Conservation (phyloP, 345 rosid species). For the Angophora floribunda region DNA sequence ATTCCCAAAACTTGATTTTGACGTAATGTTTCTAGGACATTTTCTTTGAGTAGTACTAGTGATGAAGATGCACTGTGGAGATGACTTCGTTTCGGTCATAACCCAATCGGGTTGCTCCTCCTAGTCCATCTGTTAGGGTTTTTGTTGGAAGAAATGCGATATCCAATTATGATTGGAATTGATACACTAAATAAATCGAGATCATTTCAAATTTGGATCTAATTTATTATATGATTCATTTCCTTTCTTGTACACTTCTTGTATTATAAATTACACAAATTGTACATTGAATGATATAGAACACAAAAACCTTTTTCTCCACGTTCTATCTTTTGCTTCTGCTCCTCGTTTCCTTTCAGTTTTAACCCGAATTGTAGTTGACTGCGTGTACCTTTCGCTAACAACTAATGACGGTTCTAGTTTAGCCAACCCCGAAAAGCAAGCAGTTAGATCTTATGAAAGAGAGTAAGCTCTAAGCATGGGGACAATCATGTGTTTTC, state of each 20-base stretch:
- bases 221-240: too few relatives aligned
- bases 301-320: too few relatives aligned
- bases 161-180: too few relatives aligned
- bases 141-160: too few relatives aligned
- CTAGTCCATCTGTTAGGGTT: not conserved
- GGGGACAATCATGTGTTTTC: not conserved
- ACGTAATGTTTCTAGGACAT: not conserved
- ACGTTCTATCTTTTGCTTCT: too few relatives aligned
- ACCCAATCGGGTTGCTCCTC: not conserved
- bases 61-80: not conserved
- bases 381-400: not conserved
- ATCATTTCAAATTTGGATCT: too few relatives aligned
- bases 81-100: not conserved
- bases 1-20: accelerated
- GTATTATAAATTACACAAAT: too few relatives aligned
- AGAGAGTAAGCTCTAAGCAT: not conserved
- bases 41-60: not conserved
- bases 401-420: not conserved
- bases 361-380: not conserved
- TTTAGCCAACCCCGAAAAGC: not conserved
- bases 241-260: too few relatives aligned
- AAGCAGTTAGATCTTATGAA: not conserved
- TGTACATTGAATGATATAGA: too few relatives aligned
- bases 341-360: too few relatives aligned
- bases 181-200: too few relatives aligned